Conservation (phyloP, 441 rosid species). For the Breynia disticha region DNA sequence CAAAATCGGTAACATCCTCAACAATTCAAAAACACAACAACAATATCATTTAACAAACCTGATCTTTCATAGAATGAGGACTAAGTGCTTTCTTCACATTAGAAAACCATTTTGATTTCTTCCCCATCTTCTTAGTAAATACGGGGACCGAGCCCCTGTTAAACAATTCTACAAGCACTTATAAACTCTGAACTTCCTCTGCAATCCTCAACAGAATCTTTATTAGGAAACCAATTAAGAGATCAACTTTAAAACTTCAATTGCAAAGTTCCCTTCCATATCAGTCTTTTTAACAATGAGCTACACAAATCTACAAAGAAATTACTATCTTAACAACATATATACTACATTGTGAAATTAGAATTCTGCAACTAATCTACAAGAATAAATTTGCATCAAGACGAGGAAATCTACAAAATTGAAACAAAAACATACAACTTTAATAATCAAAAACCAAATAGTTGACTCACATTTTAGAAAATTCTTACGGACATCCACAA, state of each 20-base stretch:
- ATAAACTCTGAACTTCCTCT: too few relatives aligned
- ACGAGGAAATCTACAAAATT: too few relatives aligned
- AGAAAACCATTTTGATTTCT: constrained; percentile 89
- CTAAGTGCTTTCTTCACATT: constrained; percentile 75
- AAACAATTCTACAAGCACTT: too few relatives aligned
- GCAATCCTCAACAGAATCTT: not conserved
- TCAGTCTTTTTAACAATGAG: too few relatives aligned
- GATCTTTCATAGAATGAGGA: constrained; percentile 61
- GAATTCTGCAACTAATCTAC: not conserved
- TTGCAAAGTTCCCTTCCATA: not conserved
- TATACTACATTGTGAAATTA: not conserved
- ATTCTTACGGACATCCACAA: too few relatives aligned
- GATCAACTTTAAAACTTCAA: constrained; percentile 7
- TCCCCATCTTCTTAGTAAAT: constrained; percentile 66
- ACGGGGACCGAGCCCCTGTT: constrained; percentile 16
- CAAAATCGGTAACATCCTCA: not conserved
- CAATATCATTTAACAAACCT: constrained; percentile 22
- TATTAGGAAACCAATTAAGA: constrained; percentile 2
- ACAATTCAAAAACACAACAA: not conserved
- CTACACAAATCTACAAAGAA: not conserved
- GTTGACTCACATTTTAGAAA: not conserved
- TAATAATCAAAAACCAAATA: not conserved
- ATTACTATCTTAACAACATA: not conserved
- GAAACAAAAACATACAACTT: too few relatives aligned
- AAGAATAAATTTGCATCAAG: too few relatives aligned